Evolutionary conservation across 805 yeast species (phyloP).

Genomic region (Blastobotrys mokoenaii): DNA sequence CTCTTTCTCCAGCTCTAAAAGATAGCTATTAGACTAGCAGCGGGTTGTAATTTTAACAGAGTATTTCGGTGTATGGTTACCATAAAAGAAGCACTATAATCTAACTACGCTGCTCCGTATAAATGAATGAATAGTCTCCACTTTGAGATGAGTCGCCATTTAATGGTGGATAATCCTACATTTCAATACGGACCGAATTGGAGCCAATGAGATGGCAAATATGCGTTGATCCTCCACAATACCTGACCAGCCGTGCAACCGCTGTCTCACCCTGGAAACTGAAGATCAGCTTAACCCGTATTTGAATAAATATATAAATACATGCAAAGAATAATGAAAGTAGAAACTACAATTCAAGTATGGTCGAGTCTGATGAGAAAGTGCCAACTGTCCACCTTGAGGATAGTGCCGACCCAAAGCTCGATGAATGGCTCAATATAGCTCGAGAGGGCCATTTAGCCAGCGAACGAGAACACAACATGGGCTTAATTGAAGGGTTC

Average conservation of each 20-base stretch:
- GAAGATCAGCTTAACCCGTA: not conserved
- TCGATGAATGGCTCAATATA: not conserved
- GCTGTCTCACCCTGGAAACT: no score
- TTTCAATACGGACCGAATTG: not conserved
- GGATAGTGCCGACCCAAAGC: not conserved
- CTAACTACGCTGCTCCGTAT: no score
- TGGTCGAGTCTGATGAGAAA: not conserved
- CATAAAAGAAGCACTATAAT: no score
- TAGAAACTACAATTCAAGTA: not conserved
- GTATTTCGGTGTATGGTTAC: no score
- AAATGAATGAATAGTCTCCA: no score
- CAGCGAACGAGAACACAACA: slow-evolving; percentile 12
- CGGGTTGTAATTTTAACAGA: no score
- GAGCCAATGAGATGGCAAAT: not conserved
- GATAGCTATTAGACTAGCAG: no score
- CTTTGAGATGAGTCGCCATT: no score
- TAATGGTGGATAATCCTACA: no score
- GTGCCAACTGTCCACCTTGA: not conserved
- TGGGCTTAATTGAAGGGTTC: slow-evolving; percentile 13
- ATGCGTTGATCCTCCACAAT: not conserved
- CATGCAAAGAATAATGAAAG: not conserved
- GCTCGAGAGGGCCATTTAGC: slow-evolving; percentile 5
- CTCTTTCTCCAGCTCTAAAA: no score
- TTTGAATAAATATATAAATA: not conserved
- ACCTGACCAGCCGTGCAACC: not conserved